Base-by-base conservation (phyloP, 257 asterid species). In the Paraleonurus japonicus region DNA sequence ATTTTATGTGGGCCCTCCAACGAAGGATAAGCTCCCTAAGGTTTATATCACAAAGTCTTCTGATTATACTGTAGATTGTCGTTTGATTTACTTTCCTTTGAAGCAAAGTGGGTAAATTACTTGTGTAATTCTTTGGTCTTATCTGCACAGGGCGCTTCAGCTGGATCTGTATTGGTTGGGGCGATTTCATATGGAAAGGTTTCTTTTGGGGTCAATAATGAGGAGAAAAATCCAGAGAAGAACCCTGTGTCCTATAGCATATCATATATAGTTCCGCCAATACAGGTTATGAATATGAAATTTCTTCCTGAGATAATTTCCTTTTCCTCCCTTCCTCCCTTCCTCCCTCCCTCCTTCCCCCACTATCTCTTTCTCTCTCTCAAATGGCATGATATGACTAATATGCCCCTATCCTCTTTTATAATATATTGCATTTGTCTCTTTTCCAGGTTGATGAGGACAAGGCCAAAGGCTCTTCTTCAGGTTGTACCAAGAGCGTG, bases 11-110 rank as follows among this genome's bases (percentile, higher is more conserved):
- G 96, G 86, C 67, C 95, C 96, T 70, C 99, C 99, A 33, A 54
- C 85, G 7, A 91, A 86, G 87, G 96, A 91, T 77, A 94, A 91
- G 87, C 90, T 94, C 65, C 96, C 96, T 60, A 94, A 94, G 99
- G 99, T 77, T 62, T 76, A 32, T 74, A 37, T 70, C 45, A 61
- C 71, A 60, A 47, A 69, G 22, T 55, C 63, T 55, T 80, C 58
- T 41, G 39, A 24, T 60, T 76, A 54, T 60, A 22, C 35, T 37
- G 61, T 43, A 12, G 72, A 61, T 78, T 47, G 13, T 61, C 35
- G 53, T 67, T 30, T 69, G 70, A 11, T 58, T 72, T 62, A 28
- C 43, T 47, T n/a, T n/a, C 61, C 43, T 27, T 69, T 28, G 7
- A 69, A 58, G 47, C 51, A 11, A 47, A 60, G 61, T 58, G 69